Base-by-base conservation (phyloP, 176 grass and related monocot species). In the Aegilops longissima region DNA sequence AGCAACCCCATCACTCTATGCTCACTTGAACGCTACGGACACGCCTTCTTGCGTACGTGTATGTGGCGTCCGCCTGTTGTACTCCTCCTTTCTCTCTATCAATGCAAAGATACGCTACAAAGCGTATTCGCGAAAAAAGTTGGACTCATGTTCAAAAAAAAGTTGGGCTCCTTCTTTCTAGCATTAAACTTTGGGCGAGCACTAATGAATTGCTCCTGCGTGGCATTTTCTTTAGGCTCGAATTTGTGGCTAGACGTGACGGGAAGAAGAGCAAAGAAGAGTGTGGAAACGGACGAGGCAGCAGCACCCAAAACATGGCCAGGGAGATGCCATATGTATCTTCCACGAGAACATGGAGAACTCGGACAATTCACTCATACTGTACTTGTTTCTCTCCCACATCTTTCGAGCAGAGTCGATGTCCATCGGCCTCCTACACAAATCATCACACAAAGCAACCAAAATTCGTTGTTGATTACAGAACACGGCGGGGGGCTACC, bases 341-440 rank as follows among this genome's bases (percentile, higher is more conserved):
- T 29, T 27, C 25, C 63, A 66, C 61, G 7, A 24, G 8, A 62
- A 62, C 59, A 62, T 62, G n/a, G 1, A 23, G n/a, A 23, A 62
- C 59, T 62, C 45, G 45, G 45, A 49, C 14, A 49, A 49, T 49
- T 51, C 13, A 13, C 13, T 14, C 47, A 16, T 51, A 51, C 4
- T 51, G 4, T 16, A 16, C 47, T 51, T 51, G 16, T 51, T 51
- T 51, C 13, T 51, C 47, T 51, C 13, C 45, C 47, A 51, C 47
- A 51, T 51, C 47, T 51, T 51, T 51, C 13, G 12, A 51, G 47
- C 13, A 51, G 12, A 96, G 79, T 96, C 97, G 84, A 99, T 94
- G 86, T 99, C 97, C 13, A 96, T 83, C 17, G 94, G 94, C 35
- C 97, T 89, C 97, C 97, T 99, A 70, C 67, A 83, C 7, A 56